A percentile compares a stretch with the other conserved stretches of the same genome.
Evolutionary conservation across 2,329 filamentous ascomycete species (phyloP).

Genomic region (Botrytis cinerea): DNA sequence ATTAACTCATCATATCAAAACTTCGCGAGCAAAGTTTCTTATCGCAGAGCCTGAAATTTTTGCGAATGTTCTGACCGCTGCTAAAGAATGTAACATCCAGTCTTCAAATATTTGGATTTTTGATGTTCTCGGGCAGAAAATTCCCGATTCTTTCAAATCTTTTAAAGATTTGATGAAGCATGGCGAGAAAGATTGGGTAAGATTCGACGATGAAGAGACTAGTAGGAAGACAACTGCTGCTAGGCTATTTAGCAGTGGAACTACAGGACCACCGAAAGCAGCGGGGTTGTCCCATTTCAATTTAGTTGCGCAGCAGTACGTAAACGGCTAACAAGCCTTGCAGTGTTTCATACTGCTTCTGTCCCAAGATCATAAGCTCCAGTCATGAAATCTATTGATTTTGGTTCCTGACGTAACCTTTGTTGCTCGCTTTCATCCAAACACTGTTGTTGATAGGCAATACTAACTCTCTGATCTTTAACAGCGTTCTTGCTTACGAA

Average conservation of each 20-base stretch:
- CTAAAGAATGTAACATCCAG: slow-evolving; percentile 37
- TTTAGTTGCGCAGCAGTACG: slow-evolving; percentile 41
- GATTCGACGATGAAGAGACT: slow-evolving; percentile 34
- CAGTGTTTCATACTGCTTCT: too few relatives aligned
- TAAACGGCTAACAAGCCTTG: too few relatives aligned
- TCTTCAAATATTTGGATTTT: slow-evolving; percentile 37
- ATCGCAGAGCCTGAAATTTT: slow-evolving; percentile 37
- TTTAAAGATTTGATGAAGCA: slow-evolving; percentile 32
- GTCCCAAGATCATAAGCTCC: too few relatives aligned
- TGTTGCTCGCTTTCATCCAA: neutral
- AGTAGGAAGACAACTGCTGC: slow-evolving; percentile 45
- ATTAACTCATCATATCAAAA: slow-evolving; percentile 38
- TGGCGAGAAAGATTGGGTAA: slow-evolving; percentile 36
- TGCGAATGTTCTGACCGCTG: slow-evolving; percentile 29
- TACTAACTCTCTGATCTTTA: neutral
- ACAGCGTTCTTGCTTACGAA: slow-evolving; percentile 47
- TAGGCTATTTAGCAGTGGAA: slow-evolving; percentile 48
- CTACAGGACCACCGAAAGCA: slow-evolving; percentile 60
- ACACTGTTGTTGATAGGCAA: neutral
- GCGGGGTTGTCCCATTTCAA: slow-evolving; percentile 44
- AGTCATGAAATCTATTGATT: too few relatives aligned
- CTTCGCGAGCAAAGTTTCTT: slow-evolving; percentile 34
- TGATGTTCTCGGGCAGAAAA: slow-evolving; percentile 29
- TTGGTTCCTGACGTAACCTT: too few relatives aligned
- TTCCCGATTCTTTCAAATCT: slow-evolving; percentile 33